Evolutionary conservation across 257 asterid genomes (phyloP).

Genomic region (Rehmannia glutinosa): DNA sequence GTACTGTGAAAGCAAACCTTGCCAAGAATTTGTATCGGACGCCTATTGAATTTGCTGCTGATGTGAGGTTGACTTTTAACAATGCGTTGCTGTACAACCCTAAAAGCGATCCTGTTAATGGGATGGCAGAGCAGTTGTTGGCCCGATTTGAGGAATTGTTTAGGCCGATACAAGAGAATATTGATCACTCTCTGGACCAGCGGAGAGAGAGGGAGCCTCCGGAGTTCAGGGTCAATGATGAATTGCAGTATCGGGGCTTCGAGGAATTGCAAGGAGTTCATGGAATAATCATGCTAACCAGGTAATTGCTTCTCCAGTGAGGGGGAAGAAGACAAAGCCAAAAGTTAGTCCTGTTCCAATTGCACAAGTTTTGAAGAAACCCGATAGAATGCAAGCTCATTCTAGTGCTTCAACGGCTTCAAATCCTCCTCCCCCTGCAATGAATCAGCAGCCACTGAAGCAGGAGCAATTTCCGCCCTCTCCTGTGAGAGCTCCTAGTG

Average conservation of each 20-base stretch:
- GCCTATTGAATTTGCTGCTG: constrained; percentile 72
- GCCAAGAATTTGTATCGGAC: constrained; percentile 42
- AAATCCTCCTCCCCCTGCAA: constrained; percentile 28
- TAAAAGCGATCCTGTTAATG: constrained; percentile 61
- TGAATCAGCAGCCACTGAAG: constrained; percentile 14
- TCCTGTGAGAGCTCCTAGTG: constrained; percentile 51
- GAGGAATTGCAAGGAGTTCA: constrained; percentile 81
- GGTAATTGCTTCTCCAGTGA: constrained; percentile 36
- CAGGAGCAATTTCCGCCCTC: constrained; percentile 46
- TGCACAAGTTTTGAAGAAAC: constrained; percentile 34
- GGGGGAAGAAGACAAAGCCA: constrained; percentile 39
- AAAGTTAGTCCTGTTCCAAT: constrained; percentile 32
- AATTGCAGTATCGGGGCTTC: constrained; percentile 21
- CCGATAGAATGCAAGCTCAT: constrained; percentile 54
- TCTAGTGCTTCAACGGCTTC: constrained; percentile 67
- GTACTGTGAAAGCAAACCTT: constrained; percentile 72
- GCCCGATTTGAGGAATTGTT: constrained; percentile 68
- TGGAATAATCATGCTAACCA: constrained; percentile 47
- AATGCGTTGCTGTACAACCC: constrained; percentile 94
- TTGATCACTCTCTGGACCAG: constrained; percentile 19
- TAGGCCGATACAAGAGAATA: constrained; percentile 57
- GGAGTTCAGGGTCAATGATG: constrained; percentile 23
- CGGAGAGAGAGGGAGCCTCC: constrained; percentile 30
- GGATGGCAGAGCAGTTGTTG: constrained; percentile 59
- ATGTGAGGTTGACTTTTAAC: constrained; percentile 79